These are phyloP conservation scores for Fagopyrum homotropicum DNA, from an alignment of 148 eudicot species.

Conservation along the genomic window DNA sequence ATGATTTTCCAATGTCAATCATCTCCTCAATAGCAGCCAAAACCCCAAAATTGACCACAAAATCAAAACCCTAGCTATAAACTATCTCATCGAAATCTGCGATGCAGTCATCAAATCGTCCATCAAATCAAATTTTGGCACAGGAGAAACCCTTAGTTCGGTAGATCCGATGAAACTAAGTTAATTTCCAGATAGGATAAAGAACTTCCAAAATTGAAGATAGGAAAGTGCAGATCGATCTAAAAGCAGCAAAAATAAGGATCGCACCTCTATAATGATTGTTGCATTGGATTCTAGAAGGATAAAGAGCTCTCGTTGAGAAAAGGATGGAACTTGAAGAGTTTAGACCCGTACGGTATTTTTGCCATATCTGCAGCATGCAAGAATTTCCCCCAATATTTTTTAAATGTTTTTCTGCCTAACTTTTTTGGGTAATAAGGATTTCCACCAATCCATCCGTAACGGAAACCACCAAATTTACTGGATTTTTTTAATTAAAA, in stretches of 20 bases:
- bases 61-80: not conserved
- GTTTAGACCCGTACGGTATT: not conserved
- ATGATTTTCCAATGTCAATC: slow-evolving; percentile 54
- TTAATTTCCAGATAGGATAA: not conserved
- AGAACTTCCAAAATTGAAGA: not conserved
- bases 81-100: not conserved
- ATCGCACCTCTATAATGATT: slow-evolving; percentile 11
- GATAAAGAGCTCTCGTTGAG: not conserved
- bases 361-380: slow-evolving; percentile 4
- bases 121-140: not conserved
- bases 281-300: slow-evolving; percentile 15
- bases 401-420: not conserved
- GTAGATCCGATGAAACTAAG: not conserved
- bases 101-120: not conserved
- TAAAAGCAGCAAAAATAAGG: not conserved
- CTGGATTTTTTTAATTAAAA: too few relatives aligned
- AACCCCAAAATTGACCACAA: not conserved
- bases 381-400: not conserved
- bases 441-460: not conserved
- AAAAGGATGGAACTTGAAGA: not conserved
- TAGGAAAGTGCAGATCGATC: slow-evolving; percentile 1
- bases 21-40: slow-evolving; percentile 15
- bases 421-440: not conserved
- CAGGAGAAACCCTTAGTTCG: not conserved
- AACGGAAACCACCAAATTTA: too few relatives aligned